A percentile compares a stretch with the other conserved stretches of the same genome.
These are phyloP conservation scores for Lipomyces sp. DNA, from an alignment of 805 yeast species.

Conservation along the genomic window DNA sequence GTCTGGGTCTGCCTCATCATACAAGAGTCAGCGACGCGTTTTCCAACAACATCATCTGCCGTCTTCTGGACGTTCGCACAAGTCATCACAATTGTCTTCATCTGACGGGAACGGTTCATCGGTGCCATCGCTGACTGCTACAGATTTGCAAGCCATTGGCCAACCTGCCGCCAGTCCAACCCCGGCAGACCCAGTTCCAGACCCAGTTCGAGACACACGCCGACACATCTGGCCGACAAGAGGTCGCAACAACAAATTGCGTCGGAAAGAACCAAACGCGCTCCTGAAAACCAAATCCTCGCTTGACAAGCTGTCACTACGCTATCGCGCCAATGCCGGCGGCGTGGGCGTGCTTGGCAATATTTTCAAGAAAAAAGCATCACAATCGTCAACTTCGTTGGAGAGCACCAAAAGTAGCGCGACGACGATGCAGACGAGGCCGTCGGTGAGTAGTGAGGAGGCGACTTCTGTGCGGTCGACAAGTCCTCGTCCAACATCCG, in stretches of 20 bases:
- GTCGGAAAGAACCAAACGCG: conserved; percentile 10
- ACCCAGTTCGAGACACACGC: background rate
- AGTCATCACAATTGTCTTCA: background rate
- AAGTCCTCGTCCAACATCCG: background rate
- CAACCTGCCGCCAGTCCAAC: background rate
- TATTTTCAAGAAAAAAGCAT: conserved; percentile 19
- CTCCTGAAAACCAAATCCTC: conserved; percentile 35
- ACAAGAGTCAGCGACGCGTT: background rate
- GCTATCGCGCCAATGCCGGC: conserved; percentile 16
- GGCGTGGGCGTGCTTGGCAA: conserved; percentile 8
- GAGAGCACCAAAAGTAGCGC: background rate
- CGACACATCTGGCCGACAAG: background rate
- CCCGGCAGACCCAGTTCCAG: background rate
- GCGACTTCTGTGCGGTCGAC: background rate
- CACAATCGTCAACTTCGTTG: conserved; percentile 6
- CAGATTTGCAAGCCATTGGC: background rate
- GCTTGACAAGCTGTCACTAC: conserved; percentile 26
- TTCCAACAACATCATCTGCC: background rate
- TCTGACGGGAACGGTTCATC: background rate
- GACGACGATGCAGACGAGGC: conserved; percentile 5
- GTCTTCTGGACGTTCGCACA: background rate
- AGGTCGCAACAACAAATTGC: background rate
- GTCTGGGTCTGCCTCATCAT: background rate
- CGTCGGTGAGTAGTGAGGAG: conserved; percentile 9
- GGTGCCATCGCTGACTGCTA: background rate